Percentiles rank a stretch among this genome's conserved stretches.
Evolutionary conservation across 2,329 filamentous ascomycete species (phyloP).

Genomic region (Endoconidiophora laricicola): DNA sequence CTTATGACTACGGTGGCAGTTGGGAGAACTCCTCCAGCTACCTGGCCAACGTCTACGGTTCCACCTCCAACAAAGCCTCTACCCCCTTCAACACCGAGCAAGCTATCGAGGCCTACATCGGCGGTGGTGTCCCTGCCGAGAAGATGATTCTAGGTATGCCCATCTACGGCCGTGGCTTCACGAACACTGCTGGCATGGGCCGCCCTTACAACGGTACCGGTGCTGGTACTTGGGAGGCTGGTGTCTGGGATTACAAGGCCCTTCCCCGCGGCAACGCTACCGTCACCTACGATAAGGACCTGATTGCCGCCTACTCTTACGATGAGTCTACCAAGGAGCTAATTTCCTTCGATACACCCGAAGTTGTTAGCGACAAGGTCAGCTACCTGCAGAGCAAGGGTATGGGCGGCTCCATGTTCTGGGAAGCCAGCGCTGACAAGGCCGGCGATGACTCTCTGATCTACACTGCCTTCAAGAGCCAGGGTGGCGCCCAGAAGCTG

Average conservation of each 20-base stretch:
- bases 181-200: constrained; percentile 45
- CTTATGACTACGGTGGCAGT: constrained; percentile 55
- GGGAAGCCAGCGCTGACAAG: constrained; percentile 60
- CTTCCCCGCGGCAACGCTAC: constrained; percentile 46
- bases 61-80: constrained; percentile 32
- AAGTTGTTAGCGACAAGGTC: constrained; percentile 44
- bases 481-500: constrained; percentile 26
- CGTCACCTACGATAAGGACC: constrained; percentile 38
- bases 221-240: constrained; percentile 52
- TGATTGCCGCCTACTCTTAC: constrained; percentile 55
- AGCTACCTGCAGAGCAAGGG: constrained; percentile 43
- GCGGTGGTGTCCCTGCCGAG: constrained; percentile 39
- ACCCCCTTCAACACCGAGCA: constrained; percentile 55
- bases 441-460: constrained; percentile 44
- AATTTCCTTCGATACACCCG: constrained; percentile 54
- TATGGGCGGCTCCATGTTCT: constrained; percentile 71
- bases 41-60: constrained; percentile 53
- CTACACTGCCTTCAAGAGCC: constrained; percentile 24
- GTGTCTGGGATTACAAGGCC: constrained; percentile 68
- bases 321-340: constrained; percentile 42
- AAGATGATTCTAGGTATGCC: constrained; percentile 71
- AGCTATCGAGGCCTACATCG: constrained; percentile 49
- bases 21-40: constrained; percentile 51
- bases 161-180: constrained; percentile 59
- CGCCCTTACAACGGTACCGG: constrained; percentile 46